A percentile compares a stretch with the other conserved stretches of the same genome.
Evolutionary conservation across 2,329 filamentous ascomycete genomes (phyloP).

Genomic region (Hypomyces rosellus): DNA sequence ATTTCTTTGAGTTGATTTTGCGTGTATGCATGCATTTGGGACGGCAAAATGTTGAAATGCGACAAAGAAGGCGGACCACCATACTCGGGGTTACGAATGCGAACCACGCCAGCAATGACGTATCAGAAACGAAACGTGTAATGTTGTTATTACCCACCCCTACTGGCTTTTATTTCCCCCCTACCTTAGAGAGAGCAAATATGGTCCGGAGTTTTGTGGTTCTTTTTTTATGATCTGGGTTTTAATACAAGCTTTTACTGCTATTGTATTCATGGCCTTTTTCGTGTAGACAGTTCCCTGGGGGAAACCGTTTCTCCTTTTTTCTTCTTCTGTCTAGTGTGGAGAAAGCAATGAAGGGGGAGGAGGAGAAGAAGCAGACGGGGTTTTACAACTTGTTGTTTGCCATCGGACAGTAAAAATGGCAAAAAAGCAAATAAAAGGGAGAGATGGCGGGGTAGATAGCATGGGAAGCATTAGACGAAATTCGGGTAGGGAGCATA

Average conservation of each 20-base stretch:
- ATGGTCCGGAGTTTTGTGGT: conserved; percentile 45
- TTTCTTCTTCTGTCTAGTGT: background rate
- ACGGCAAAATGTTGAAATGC: conserved; percentile 8
- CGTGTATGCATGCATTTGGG: conserved; percentile 7
- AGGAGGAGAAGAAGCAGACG: background rate
- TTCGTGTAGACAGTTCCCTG: conserved; percentile 2
- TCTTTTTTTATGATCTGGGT: conserved; percentile 35
- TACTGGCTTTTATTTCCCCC: conserved; percentile 12
- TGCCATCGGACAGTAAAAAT: too few species aligned
- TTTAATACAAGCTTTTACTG: conserved; percentile 35
- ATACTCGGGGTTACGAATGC: background rate
- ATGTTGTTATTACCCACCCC: conserved; percentile 15
- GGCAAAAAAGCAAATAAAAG: background rate
- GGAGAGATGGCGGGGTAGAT: conserved; percentile 1
- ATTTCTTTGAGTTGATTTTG: conserved; percentile 2
- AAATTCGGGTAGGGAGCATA: background rate
- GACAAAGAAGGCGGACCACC: conserved; percentile 9
- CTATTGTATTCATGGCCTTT: conserved; percentile 15
- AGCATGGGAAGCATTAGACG: background rate
- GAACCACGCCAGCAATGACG: conserved; percentile 9
- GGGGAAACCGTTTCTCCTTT: background rate
- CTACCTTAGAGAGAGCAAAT: conserved; percentile 33
- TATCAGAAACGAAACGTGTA: conserved; percentile 10
- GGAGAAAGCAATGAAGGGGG: background rate
- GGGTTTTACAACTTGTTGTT: background rate